A percentile compares a stretch with the other conserved stretches of the same genome.
These are phyloP conservation scores for Holtermannia corniformis DNA, from an alignment of 768 basidiomycete species.

Conservation along the genomic window DNA sequence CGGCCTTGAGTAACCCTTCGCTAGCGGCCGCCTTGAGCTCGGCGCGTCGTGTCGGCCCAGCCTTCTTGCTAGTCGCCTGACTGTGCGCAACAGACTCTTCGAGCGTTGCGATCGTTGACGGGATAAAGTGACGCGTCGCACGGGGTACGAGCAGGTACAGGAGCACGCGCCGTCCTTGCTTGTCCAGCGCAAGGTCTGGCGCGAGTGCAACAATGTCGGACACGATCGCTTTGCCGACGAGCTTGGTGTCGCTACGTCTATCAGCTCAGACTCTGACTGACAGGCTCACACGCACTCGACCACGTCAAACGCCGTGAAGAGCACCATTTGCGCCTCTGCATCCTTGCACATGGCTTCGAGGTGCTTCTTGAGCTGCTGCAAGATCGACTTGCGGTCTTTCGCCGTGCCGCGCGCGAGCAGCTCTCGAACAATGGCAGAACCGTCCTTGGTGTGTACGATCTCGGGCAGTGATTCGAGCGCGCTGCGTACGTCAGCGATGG, in stretches of 20 bases:
- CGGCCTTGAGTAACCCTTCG: slow-evolving; percentile 60
- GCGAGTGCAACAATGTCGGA: slow-evolving; percentile 56
- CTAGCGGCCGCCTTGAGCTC: slow-evolving; percentile 70
- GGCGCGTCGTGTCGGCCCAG: slow-evolving; percentile 50
- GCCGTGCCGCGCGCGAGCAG: slow-evolving; percentile 74
- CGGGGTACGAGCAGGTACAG: slow-evolving; percentile 77
- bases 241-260: slow-evolving; percentile 69
- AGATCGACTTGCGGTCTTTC: slow-evolving; percentile 85
- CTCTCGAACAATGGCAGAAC: slow-evolving; percentile 73
- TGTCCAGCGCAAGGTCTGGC: slow-evolving; percentile 51
- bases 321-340: slow-evolving; percentile 78
- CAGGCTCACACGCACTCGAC: slow-evolving; percentile 58
- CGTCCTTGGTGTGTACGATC: slow-evolving; percentile 89
- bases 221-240: slow-evolving; percentile 69
- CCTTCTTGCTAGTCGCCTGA: slow-evolving; percentile 74
- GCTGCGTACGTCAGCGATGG: slow-evolving; percentile 42
- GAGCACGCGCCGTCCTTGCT: slow-evolving; percentile 62
- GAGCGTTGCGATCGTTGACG: slow-evolving; percentile 60
- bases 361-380: slow-evolving; percentile 82
- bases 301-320: slow-evolving; percentile 82
- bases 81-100: slow-evolving; percentile 64
- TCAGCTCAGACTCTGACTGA: slow-evolving; percentile 1
- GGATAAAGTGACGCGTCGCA: slow-evolving; percentile 76
- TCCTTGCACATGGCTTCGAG: slow-evolving; percentile 78
- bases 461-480: slow-evolving; percentile 79